Percentiles rank a stretch among this genome's conserved stretches.
Conservation (phyloP, 805 yeast species). For the Kluyveromyces aestuarii region DNA sequence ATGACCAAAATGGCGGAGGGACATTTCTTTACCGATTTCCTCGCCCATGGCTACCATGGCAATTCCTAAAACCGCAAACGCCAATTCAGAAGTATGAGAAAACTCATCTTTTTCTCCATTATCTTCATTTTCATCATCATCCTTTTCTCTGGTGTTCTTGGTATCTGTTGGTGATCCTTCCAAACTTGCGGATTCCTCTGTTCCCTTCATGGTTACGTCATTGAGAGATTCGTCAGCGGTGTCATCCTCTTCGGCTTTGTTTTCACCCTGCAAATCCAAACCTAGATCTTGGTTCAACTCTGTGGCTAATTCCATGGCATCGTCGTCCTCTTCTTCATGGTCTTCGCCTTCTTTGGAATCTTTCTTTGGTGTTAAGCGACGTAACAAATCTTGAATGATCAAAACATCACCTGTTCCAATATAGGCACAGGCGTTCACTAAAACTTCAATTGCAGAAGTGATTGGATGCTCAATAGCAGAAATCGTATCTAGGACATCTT, state of each 20-base stretch:
- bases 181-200: constrained; percentile 28
- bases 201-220: constrained; percentile 36
- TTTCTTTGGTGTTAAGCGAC: constrained; percentile 69
- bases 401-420: constrained; percentile 97
- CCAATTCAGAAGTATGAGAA: constrained; percentile 34
- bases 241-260: constrained; percentile 18
- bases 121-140: constrained; percentile 24
- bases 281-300: constrained; percentile 2
- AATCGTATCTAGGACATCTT: constrained; percentile 88
- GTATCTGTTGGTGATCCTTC: constrained; percentile 23
- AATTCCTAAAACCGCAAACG: constrained; percentile 88
- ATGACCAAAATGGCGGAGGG: constrained; percentile 92
- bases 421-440: constrained; percentile 87
- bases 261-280: constrained; percentile 27
- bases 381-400: constrained; percentile 83
- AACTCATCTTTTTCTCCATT: constrained; percentile 24
- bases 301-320: constrained; percentile 29
- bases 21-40: constrained; percentile 96
- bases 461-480: constrained; percentile 95
- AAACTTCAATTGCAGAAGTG: constrained; percentile 76
- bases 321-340: constrained; percentile 43
- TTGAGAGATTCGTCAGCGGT: constrained; percentile 11
- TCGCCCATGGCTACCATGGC: constrained; percentile 97
- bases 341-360: constrained; percentile 48
- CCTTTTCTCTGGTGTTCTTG: constrained; percentile 22